These are phyloP conservation scores for Teunomyces barrocoloradensis DNA, from an alignment of 805 yeast species.

Conservation along the genomic window DNA sequence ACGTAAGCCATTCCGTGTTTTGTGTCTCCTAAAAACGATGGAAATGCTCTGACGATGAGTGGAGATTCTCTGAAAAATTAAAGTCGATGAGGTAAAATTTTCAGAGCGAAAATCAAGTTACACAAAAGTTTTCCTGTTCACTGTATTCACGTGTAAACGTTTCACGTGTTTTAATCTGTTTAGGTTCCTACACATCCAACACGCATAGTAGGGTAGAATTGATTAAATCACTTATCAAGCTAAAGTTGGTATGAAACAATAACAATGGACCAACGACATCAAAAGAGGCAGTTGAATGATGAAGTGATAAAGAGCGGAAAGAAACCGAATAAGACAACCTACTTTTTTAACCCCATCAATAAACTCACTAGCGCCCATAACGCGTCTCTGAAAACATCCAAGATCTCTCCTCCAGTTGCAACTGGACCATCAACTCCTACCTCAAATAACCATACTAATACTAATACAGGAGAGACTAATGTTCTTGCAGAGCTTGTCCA, in stretches of 20 bases:
- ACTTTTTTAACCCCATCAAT: conserved; percentile 36
- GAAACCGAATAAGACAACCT: conserved; percentile 25
- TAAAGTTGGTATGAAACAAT: neutral
- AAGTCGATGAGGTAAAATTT: conserved; percentile 4
- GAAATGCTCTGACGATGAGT: conserved; percentile 3
- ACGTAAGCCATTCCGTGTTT: conserved; percentile 66
- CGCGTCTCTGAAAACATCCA: neutral
- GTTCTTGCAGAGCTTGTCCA: neutral
- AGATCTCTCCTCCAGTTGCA: neutral
- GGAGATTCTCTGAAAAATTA: conserved; percentile 3
- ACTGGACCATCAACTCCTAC: neutral
- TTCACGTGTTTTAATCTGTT: too few relatives aligned
- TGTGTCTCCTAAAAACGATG: conserved; percentile 1
- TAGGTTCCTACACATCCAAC: too few relatives aligned
- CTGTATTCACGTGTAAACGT: too few relatives aligned
- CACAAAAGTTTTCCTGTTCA: neutral
- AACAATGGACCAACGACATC: neutral
- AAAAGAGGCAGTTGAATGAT: conserved; percentile 4
- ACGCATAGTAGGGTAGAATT: too few relatives aligned
- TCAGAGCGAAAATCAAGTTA: neutral
- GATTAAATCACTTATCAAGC: too few relatives aligned
- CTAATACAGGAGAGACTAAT: conserved; percentile 6
- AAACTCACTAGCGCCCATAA: conserved; percentile 14
- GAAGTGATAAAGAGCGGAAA: conserved; percentile 10
- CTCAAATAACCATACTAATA: neutral